A percentile compares a stretch with the other conserved stretches of the same genome.
Evolutionary conservation across 169 alveolate species (phyloP).

Genomic region (Toxoplasma gondii): DNA sequence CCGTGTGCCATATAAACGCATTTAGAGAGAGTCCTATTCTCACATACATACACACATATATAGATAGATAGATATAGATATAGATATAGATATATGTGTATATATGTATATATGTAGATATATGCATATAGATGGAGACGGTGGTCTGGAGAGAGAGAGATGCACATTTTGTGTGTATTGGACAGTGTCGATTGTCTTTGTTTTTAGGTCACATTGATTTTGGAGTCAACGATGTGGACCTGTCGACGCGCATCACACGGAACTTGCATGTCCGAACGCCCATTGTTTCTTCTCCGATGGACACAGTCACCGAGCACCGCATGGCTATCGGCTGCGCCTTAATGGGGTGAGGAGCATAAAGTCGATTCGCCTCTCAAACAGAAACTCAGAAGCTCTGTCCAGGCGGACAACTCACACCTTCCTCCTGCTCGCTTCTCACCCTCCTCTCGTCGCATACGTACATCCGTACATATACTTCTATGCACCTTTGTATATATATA

Average conservation of each 20-base stretch:
- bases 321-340: slow-evolving; percentile 94
- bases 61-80: too few species aligned
- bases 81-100: too few species aligned
- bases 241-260: slow-evolving; percentile 80
- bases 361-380: not conserved
- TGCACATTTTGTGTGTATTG: too few species aligned
- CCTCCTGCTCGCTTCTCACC: not conserved
- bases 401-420: not conserved
- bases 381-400: not conserved
- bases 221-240: slow-evolving; percentile 81
- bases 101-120: too few species aligned
- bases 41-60: too few species aligned
- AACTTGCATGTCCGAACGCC: slow-evolving; percentile 86
- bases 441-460: not conserved
- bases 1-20: too few species aligned
- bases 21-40: too few species aligned
- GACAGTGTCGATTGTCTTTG: not conserved
- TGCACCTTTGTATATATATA: not conserved
- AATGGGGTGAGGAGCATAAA: slow-evolving; percentile 74
- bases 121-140: too few species aligned
- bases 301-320: slow-evolving; percentile 92
- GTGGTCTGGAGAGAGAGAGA: too few species aligned
- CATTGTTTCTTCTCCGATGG: slow-evolving; percentile 93
- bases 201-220: slow-evolving; percentile 81
- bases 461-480: too few species aligned